A percentile compares a stretch with the other conserved stretches of the same genome.
These are phyloP conservation scores for Alternaria consortialis DNA, from an alignment of 2,329 filamentous ascomycete genomes.

Conservation along the genomic window DNA sequence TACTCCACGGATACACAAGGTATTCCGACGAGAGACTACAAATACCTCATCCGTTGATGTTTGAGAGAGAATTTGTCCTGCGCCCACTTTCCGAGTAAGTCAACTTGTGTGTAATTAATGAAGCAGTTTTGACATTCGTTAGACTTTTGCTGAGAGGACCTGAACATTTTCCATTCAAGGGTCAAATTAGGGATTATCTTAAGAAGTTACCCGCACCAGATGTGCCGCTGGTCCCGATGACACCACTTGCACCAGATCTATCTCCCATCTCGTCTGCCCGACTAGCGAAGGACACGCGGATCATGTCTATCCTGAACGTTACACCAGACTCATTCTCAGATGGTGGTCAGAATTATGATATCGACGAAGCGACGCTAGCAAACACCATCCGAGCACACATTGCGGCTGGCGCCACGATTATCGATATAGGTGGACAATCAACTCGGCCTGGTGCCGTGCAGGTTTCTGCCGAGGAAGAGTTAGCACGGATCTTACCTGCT, in stretches of 20 bases:
- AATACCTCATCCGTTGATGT: conserved; percentile 84
- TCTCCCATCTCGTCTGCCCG: conserved; percentile 39
- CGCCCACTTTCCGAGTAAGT: conserved; percentile 81
- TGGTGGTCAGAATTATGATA: conserved; percentile 67
- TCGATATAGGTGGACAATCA: conserved; percentile 94
- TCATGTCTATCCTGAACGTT: conserved; percentile 95
- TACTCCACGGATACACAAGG: conserved; percentile 76
- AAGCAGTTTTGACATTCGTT: conserved; percentile 16
- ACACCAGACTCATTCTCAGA: conserved; percentile 98
- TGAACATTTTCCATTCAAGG: conserved; percentile 57
- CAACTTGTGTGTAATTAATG: not conserved
- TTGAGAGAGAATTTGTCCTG: conserved; percentile 93
- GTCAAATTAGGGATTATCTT: conserved; percentile 43
- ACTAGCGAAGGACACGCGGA: conserved; percentile 64
- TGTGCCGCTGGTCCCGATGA: conserved; percentile 51
- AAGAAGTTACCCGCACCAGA: conserved; percentile 46
- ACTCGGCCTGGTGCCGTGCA: conserved; percentile 79
- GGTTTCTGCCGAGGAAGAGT: conserved; percentile 76
- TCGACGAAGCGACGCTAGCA: conserved; percentile 61
- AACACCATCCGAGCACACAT: conserved; percentile 70
- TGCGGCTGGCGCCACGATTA: conserved; percentile 76
- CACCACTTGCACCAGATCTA: conserved; percentile 47
- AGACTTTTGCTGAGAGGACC: conserved; percentile 39
- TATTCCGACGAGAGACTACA: conserved; percentile 77
- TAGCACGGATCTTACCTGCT: conserved; percentile 79